phyloP scores from a whole-genome alignment of 2,329 filamentous ascomycete genomes.

The Fonsecaea pedrosoi region DNA sequence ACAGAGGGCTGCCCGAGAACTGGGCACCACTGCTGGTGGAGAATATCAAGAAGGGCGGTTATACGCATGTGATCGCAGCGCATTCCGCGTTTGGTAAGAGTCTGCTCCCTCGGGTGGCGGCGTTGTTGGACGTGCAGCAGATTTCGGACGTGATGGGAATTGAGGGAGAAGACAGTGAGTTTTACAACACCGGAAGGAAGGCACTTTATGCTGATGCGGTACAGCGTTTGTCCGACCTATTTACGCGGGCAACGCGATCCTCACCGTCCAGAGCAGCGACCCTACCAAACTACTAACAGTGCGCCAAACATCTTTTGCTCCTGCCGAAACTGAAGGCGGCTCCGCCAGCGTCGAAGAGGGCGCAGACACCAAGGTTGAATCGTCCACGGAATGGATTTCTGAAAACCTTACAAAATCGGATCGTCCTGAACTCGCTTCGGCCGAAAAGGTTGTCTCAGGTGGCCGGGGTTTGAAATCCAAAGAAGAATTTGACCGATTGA shows the following conservation, averaged over 20 bases:
- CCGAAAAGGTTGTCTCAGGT: constrained; percentile 86
- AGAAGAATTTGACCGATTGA: constrained; percentile 93
- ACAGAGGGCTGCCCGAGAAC: constrained; percentile 94
- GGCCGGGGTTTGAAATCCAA: constrained; percentile 96
- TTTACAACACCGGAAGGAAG: not conserved
- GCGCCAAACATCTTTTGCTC: constrained; percentile 87
- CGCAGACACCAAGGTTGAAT: constrained; percentile 77
- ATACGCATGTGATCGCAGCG: constrained; percentile 87
- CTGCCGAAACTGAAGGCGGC: constrained; percentile 71
- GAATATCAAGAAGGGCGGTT: constrained; percentile 95
- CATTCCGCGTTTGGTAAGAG: constrained; percentile 98
- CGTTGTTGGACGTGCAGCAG: constrained; percentile 88
- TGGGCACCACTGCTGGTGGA: constrained; percentile 91
- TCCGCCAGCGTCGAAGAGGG: constrained; percentile 81
- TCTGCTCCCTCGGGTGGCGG: constrained; percentile 87
- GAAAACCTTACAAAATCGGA: constrained; percentile 94
- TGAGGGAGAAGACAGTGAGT: constrained; percentile 80
- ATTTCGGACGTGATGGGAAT: constrained; percentile 90
- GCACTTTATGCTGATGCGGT: constrained; percentile 29
- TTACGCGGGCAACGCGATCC: constrained; percentile 96
- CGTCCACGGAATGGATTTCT: constrained; percentile 84
- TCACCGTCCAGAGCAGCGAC: constrained; percentile 91
- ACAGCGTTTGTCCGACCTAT: constrained; percentile 89
- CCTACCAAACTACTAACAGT: constrained; percentile 87
- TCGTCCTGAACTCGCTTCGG: constrained; percentile 90